Percentiles rank a stretch among this genome's conserved stretches.
phyloP scores from a whole-genome alignment of 495 filamentous ascomycete genomes.

The Annulohypoxylon stygium region DNA sequence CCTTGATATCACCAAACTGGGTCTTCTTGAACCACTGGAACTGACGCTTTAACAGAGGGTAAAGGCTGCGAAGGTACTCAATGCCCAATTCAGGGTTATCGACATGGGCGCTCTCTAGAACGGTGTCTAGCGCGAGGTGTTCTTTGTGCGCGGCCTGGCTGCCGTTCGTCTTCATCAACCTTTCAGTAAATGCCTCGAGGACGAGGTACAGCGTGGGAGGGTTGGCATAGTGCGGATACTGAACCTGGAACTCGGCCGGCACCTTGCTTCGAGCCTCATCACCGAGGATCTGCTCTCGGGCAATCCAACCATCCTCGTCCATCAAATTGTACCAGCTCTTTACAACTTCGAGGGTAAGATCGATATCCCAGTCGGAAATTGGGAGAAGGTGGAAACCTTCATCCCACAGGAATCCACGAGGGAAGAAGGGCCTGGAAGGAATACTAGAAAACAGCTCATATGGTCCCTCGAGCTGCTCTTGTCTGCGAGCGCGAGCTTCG shows the following conservation, averaged over 20 bases:
- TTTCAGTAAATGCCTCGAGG: constrained; percentile 83
- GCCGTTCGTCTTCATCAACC: constrained; percentile 65
- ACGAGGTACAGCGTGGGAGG: constrained; percentile 96
- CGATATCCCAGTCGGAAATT: constrained; percentile 91
- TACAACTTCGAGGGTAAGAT: constrained; percentile 90
- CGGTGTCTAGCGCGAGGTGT: constrained; percentile 51
- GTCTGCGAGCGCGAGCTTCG: constrained; percentile 72
- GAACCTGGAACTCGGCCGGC: constrained; percentile 91
- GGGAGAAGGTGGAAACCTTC: constrained; percentile 97
- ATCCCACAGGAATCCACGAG: constrained; percentile 96
- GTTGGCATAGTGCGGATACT: constrained; percentile 98
- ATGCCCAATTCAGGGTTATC: constrained; percentile 75
- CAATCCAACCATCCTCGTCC: constrained; percentile 98
- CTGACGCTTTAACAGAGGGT: constrained; percentile 92
- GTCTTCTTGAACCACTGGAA: constrained; percentile 96
- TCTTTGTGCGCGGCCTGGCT: constrained; percentile 50
- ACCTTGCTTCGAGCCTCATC: constrained; percentile 96
- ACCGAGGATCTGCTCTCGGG: constrained; percentile 94
- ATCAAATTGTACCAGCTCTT: constrained; percentile 96
- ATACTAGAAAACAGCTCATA: constrained; percentile 93
- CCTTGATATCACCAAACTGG: constrained; percentile 88
- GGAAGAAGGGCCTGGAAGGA: constrained; percentile 95
- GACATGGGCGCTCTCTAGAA: constrained; percentile 69
- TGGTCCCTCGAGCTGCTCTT: constrained; percentile 81
- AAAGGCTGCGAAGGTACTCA: constrained; percentile 82